Base-by-base conservation (phyloP, 2,329 filamentous ascomycete genomes). In the Talaromyces islandicus region DNA sequence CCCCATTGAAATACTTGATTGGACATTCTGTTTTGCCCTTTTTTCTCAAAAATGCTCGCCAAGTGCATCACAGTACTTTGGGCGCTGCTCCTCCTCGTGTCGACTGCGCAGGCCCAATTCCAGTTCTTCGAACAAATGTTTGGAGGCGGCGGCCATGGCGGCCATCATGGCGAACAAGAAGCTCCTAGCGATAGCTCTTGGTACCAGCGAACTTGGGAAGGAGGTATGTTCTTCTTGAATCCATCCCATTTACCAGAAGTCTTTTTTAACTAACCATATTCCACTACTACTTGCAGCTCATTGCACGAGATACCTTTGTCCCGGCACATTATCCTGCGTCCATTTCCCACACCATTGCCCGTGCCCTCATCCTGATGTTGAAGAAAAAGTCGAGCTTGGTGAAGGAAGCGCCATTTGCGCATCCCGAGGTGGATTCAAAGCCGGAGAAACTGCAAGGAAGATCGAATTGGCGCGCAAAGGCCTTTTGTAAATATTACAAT, bases 51-150 rank as follows among this genome's bases (percentile, higher is more conserved):
- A 25, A 75, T 74, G 71, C 35, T 72, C 17, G 62, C 60, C 56
- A 66, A 62, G 57, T 66, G 64, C 38, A 51, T 70, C n/a, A 66
- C 65, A 30, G 59, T 66, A 53, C 64, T 77, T 4, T 71, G 71
- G 64, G 69, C 71, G 60, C 72, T 91, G 17, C 77, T 89, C 55
- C 74, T 91, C 29, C 71, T 90, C 61, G 77, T 84, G 63, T 75
- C 85, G 32, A 68, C 78, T 17, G 86, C 82, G 4, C 79, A 83
- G 60, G 91, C 91, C 11, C 93, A 97, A 77, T 97, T 97, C 75
- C 89, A 91, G 72, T 96, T 99, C 84, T 99, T 97, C 78, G 92
- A 97, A 74, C 91, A 97, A 69, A 96, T 97, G 91, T 97, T 99
- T 74, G 83, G 86, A 67, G 85, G 85, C 66, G 81, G 81, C 62